phyloP scores from a whole-genome alignment of 495 filamentous ascomycete species.

The Bathelium albidoporum region DNA sequence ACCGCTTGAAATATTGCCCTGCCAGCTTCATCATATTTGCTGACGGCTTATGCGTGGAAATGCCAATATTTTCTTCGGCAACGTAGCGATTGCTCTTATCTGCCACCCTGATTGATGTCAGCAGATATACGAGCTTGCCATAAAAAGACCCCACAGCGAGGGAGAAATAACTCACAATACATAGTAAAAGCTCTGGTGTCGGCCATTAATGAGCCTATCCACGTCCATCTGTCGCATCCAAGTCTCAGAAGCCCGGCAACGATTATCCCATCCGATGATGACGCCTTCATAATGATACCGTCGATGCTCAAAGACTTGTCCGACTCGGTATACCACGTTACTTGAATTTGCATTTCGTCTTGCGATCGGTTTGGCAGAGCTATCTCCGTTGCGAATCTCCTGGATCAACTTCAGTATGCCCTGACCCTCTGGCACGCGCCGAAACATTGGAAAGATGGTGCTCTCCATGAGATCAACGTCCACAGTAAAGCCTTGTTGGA shows the following conservation, averaged over 20 bases:
- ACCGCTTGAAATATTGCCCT: slow-evolving; percentile 83
- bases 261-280: slow-evolving; percentile 76
- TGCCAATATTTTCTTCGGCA: slow-evolving; percentile 76
- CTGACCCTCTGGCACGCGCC: slow-evolving; percentile 34
- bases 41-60: slow-evolving; percentile 44
- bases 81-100: slow-evolving; percentile 67
- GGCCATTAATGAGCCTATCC: slow-evolving; percentile 49
- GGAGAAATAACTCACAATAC: slow-evolving; percentile 52
- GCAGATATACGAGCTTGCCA: neutral
- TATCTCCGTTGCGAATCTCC: neutral
- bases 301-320: slow-evolving; percentile 74
- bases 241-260: slow-evolving; percentile 46
- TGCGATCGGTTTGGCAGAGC: slow-evolving; percentile 38
- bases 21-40: slow-evolving; percentile 55
- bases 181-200: slow-evolving; percentile 72
- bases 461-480: slow-evolving; percentile 58
- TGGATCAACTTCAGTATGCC: slow-evolving; percentile 31
- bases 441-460: slow-evolving; percentile 51
- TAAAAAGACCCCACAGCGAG: neutral
- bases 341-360: slow-evolving; percentile 25
- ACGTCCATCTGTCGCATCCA: slow-evolving; percentile 52
- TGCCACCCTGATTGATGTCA: slow-evolving; percentile 43
- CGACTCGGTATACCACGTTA: slow-evolving; percentile 60
- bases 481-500: slow-evolving; percentile 48
- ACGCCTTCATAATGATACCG: slow-evolving; percentile 71